phyloP scores from a whole-genome alignment of 2,329 filamentous ascomycete genomes.

The Magnaporthiopsis poae region DNA sequence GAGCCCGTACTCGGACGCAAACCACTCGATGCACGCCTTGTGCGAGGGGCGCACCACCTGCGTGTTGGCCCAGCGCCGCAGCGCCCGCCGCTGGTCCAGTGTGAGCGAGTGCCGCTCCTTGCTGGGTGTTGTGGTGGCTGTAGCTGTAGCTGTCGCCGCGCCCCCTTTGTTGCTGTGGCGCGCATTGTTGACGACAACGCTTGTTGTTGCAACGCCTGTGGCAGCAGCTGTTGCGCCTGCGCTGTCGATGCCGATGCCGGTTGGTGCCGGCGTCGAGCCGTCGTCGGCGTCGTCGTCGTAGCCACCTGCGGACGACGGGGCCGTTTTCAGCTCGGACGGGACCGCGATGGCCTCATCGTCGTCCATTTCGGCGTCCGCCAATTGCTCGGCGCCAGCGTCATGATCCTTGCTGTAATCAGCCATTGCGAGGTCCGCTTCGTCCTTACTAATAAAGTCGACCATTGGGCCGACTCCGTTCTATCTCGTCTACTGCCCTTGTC shows the following conservation, averaged over 20 bases:
- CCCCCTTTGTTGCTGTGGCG: not conserved
- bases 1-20: constrained; percentile 47
- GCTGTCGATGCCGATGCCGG: not conserved
- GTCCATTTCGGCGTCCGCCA: not conserved
- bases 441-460: constrained; percentile 1
- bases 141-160: not conserved
- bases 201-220: not conserved
- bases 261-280: not conserved
- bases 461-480: not conserved
- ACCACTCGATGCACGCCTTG: constrained; percentile 56
- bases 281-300: constrained; percentile 3
- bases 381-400: not conserved
- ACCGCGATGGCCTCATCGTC: constrained; percentile 1
- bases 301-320: not conserved
- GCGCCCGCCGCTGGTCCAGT: constrained; percentile 51
- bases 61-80: constrained; percentile 49
- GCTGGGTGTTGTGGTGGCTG: constrained; percentile 12
- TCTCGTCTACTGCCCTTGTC: not conserved
- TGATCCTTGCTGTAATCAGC: constrained; percentile 4
- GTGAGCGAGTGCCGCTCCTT: constrained; percentile 51
- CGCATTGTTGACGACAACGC: constrained; percentile 1
- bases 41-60: constrained; percentile 49
- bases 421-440: not conserved
- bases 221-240: constrained; percentile 3
- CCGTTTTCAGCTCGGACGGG: not conserved